Evolutionary conservation across 805 yeast species (phyloP).

Genomic region (Candida verbasci): DNA sequence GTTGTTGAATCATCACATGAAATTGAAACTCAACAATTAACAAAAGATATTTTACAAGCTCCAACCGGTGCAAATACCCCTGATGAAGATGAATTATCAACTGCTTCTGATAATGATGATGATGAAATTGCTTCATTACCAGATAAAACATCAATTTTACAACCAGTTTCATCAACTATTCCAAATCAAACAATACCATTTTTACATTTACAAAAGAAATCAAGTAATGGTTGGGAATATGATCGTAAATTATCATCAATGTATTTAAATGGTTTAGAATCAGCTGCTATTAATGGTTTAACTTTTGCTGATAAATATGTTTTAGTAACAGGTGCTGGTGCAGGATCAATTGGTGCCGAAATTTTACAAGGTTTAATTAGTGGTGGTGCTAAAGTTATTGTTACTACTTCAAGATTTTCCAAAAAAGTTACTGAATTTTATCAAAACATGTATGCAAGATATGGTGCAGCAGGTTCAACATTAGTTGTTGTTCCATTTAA

Average conservation of each 20-base stretch:
- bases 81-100: constrained; percentile 36
- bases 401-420: constrained; percentile 93
- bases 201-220: constrained; percentile 84
- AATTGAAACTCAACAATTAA: constrained; percentile 62
- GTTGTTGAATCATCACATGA: constrained; percentile 67
- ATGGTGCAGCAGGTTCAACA: constrained; percentile 89
- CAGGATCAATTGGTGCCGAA: constrained; percentile 98
- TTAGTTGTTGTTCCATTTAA: constrained; percentile 97
- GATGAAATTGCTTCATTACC: constrained; percentile 87
- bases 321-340: constrained; percentile 97
- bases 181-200: constrained; percentile 89
- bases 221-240: constrained; percentile 77
- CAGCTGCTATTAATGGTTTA: constrained; percentile 91
- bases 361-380: constrained; percentile 88
- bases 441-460: constrained; percentile 87
- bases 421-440: constrained; percentile 93
- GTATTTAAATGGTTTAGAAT: constrained; percentile 87
- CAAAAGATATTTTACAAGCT: constrained; percentile 45
- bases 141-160: constrained; percentile 61
- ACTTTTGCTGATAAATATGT: constrained; percentile 86
- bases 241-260: constrained; percentile 71
- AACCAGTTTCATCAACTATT: constrained; percentile 68
- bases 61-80: constrained; percentile 42
- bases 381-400: constrained; percentile 97
- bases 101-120: constrained; percentile 46